phyloP scores from a whole-genome alignment of 2,329 filamentous ascomycete genomes.

The Talaromyces islandicus region DNA sequence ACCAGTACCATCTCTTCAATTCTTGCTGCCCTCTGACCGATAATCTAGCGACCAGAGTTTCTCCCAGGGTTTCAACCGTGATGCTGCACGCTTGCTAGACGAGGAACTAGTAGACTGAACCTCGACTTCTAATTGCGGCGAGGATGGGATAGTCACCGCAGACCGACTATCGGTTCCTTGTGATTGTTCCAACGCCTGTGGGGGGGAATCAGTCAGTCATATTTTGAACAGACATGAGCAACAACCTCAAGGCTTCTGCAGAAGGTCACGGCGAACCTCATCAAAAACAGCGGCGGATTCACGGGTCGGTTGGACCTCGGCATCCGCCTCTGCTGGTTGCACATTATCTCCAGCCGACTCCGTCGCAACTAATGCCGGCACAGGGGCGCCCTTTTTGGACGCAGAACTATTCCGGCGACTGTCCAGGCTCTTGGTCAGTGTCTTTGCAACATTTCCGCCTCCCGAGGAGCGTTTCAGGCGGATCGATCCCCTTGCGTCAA shows the following conservation, averaged over 20 bases:
- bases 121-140: neutral
- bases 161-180: neutral
- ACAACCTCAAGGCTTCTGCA: slow-evolving; percentile 34
- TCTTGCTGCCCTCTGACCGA: slow-evolving; percentile 6
- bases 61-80: slow-evolving; percentile 8
- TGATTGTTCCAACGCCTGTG: slow-evolving; percentile 5
- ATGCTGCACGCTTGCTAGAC: slow-evolving; percentile 7
- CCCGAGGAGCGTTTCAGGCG: slow-evolving; percentile 48
- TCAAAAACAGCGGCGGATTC: slow-evolving; percentile 38
- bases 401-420: slow-evolving; percentile 82
- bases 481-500: slow-evolving; percentile 72
- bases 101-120: neutral
- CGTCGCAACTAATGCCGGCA: slow-evolving; percentile 23
- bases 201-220: neutral
- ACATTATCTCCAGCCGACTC: slow-evolving; percentile 32
- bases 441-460: slow-evolving; percentile 69
- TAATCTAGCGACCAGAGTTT: slow-evolving; percentile 12
- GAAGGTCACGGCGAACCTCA: slow-evolving; percentile 44
- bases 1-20: neutral
- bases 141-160: neutral
- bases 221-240: neutral
- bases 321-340: slow-evolving; percentile 30
- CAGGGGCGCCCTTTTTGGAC: slow-evolving; percentile 63
- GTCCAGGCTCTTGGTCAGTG: slow-evolving; percentile 80
- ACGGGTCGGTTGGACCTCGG: slow-evolving; percentile 23